These are phyloP conservation scores for Dictyostelium intermedium DNA, from an alignment of 78 protist genomes.

Conservation along the genomic window DNA sequence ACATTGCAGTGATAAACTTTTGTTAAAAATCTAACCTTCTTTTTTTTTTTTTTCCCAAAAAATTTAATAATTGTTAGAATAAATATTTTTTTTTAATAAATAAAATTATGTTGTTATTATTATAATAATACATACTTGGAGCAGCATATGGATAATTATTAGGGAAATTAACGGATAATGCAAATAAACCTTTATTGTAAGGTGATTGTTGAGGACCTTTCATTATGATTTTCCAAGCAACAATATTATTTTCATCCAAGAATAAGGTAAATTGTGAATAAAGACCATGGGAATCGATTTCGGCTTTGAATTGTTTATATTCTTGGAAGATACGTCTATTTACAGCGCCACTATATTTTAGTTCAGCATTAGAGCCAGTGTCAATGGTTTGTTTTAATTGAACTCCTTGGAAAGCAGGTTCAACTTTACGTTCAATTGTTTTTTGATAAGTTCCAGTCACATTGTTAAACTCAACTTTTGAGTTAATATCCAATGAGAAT, in stretches of 20 bases:
- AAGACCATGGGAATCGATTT: not conserved
- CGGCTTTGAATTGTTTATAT: not conserved
- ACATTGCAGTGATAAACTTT: conserved; percentile 95
- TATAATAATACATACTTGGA: conserved; percentile 11
- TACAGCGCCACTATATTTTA: not conserved
- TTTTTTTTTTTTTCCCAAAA: too few species aligned
- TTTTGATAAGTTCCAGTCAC: not conserved
- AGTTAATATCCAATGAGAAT: not conserved
- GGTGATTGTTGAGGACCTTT: conserved; percentile 68
- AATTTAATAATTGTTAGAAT: too few species aligned
- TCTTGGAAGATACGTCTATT: not conserved
- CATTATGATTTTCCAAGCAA: conserved; percentile 43
- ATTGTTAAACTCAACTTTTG: not conserved
- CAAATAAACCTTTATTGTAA: conserved; percentile 58
- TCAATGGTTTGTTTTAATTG: not conserved
- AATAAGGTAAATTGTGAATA: conserved; percentile 8
- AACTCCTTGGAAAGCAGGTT: not conserved
- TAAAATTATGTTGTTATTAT: too few species aligned
- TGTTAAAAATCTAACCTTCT: conserved; percentile 87
- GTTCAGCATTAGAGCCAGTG: not conserved
- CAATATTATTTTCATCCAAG: conserved; percentile 12
- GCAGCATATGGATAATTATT: conserved; percentile 89
- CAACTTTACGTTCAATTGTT: conserved; percentile 29
- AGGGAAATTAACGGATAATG: conserved; percentile 72
- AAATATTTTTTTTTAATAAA: too few species aligned